Conservation (phyloP, 2,329 filamentous ascomycete genomes). For the Epichloe uncinata region DNA sequence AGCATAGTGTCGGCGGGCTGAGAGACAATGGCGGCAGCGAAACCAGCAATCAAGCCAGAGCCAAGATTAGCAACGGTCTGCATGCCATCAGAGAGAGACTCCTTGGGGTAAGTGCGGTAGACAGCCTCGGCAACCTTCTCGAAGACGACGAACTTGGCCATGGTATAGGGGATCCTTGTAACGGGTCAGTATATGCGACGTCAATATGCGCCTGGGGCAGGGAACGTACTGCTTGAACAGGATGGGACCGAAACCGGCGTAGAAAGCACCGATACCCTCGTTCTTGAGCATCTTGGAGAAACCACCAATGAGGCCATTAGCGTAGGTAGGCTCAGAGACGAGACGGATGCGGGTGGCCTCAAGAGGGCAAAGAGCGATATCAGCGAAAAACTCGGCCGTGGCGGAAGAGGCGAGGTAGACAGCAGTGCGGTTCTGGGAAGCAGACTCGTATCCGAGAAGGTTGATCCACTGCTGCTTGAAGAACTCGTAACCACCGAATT, state of each 20-base stretch:
- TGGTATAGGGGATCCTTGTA: slow-evolving; percentile 73
- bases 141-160: slow-evolving; percentile 91
- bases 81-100: slow-evolving; percentile 48
- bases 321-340: slow-evolving; percentile 77
- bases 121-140: slow-evolving; percentile 72
- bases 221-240: slow-evolving; percentile 42
- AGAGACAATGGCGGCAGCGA: slow-evolving; percentile 75
- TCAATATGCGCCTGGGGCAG: neutral
- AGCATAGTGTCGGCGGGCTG: slow-evolving; percentile 92
- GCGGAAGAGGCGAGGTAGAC: slow-evolving; percentile 65
- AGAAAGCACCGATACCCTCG: slow-evolving; percentile 78
- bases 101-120: slow-evolving; percentile 60
- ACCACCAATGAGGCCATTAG: slow-evolving; percentile 63
- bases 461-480: slow-evolving; percentile 91
- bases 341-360: slow-evolving; percentile 91
- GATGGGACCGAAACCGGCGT: slow-evolving; percentile 81
- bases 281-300: slow-evolving; percentile 73
- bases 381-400: slow-evolving; percentile 55
- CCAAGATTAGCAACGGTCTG: slow-evolving; percentile 74
- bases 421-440: slow-evolving; percentile 64
- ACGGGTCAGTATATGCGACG: neutral
- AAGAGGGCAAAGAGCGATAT: slow-evolving; percentile 78
- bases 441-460: slow-evolving; percentile 62
- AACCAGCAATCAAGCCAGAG: slow-evolving; percentile 43
- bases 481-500: slow-evolving; percentile 91